These are phyloP conservation scores for Starmerella apicola DNA, from an alignment of 805 yeast species.

Conservation along the genomic window DNA sequence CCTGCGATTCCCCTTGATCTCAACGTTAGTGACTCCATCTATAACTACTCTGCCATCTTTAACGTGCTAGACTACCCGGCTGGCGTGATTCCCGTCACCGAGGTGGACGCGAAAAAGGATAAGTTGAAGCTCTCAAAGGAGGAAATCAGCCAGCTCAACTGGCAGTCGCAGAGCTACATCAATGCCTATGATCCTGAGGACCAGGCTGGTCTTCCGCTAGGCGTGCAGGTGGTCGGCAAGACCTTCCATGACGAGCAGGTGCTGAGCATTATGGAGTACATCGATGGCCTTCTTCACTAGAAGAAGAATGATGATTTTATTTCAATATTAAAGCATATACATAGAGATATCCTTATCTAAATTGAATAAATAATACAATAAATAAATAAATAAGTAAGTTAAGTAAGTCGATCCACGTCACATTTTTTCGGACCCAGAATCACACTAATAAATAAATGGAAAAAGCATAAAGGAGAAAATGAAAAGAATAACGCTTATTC, in stretches of 20 bases:
- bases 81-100: constrained; percentile 45
- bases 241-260: constrained; percentile 51
- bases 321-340: too few relatives aligned
- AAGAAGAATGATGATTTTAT: too few relatives aligned
- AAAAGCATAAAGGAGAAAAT: too few relatives aligned
- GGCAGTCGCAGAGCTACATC: constrained; percentile 34
- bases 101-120: constrained; percentile 33
- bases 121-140: constrained; percentile 18
- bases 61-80: constrained; percentile 45
- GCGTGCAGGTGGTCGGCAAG: constrained; percentile 53
- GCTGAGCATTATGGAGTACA: constrained; percentile 34
- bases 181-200: constrained; percentile 38
- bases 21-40: constrained; percentile 27
- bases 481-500: too few relatives aligned
- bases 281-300: constrained; percentile 22
- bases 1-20: constrained; percentile 31
- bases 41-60: constrained; percentile 42
- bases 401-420: too few relatives aligned
- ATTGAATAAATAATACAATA: too few relatives aligned
- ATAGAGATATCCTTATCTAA: too few relatives aligned
- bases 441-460: too few relatives aligned
- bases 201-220: constrained; percentile 40
- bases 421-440: too few relatives aligned
- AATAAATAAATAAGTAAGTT: too few relatives aligned
- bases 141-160: constrained; percentile 22